Conservation (phyloP, 2,329 filamentous ascomycete genomes). For the Claviceps pusilla region DNA sequence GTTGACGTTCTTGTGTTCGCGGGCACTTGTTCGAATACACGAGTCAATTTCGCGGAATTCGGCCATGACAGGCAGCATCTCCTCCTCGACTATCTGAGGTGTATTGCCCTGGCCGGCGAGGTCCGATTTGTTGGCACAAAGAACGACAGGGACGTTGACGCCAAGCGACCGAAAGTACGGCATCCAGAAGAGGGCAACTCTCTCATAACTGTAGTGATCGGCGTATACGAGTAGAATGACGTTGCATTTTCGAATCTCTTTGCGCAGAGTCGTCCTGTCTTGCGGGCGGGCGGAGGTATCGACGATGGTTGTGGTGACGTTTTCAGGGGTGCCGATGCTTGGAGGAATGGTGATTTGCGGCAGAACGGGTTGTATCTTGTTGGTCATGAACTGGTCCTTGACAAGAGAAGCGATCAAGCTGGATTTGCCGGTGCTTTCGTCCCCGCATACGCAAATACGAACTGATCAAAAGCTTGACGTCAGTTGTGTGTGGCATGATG, state of each 20-base stretch:
- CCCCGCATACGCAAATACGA: constrained; percentile 89
- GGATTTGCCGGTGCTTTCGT: constrained; percentile 89
- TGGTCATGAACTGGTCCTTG: constrained; percentile 90
- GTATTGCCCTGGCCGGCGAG: constrained; percentile 59
- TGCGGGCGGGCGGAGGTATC: constrained; percentile 92
- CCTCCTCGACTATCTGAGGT: constrained; percentile 79
- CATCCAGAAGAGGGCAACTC: constrained; percentile 95
- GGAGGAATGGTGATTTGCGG: constrained; percentile 92
- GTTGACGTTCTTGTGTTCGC: constrained; percentile 86
- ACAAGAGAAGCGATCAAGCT: constrained; percentile 89
- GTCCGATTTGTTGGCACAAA: constrained; percentile 97
- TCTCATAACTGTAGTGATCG: constrained; percentile 97
- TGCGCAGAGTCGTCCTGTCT: constrained; percentile 75
- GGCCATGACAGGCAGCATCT: constrained; percentile 95
- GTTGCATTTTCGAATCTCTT: constrained; percentile 92
- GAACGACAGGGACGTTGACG: constrained; percentile 94
- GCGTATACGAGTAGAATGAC: constrained; percentile 94
- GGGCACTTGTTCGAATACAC: constrained; percentile 85
- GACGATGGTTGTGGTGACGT: constrained; percentile 93
- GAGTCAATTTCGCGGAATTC: constrained; percentile 99
- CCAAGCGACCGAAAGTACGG: constrained; percentile 93
- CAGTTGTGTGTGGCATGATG: background rate
- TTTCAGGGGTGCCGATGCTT: constrained; percentile 82
- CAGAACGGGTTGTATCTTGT: constrained; percentile 87
- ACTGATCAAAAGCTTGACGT: constrained; percentile 30